Evolutionary conservation across 2,329 filamentous ascomycete species (phyloP).

Genomic region (Ceratocystis albifundus): DNA sequence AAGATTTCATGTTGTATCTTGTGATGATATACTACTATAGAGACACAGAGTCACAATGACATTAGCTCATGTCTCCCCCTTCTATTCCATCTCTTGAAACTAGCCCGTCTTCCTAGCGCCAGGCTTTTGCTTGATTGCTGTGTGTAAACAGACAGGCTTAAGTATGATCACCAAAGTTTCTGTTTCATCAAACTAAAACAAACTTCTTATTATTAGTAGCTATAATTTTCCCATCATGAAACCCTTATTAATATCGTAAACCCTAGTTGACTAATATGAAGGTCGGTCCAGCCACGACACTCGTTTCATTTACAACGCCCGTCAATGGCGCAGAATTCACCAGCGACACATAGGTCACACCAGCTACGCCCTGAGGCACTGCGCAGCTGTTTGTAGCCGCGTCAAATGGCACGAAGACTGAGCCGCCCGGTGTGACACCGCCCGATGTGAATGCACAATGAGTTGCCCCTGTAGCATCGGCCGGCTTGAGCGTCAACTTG

Average conservation of each 20-base stretch:
- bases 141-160: background rate
- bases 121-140: background rate
- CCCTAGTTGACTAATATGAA: slow-evolving; percentile 42
- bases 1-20: background rate
- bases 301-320: slow-evolving; percentile 47
- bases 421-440: slow-evolving; percentile 43
- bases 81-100: background rate
- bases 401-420: slow-evolving; percentile 47
- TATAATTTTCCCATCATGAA: background rate
- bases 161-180: slow-evolving; percentile 1
- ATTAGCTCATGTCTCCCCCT: background rate
- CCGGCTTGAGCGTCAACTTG: slow-evolving; percentile 39
- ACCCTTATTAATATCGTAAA: background rate
- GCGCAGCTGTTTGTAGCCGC: slow-evolving; percentile 42
- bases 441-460: slow-evolving; percentile 59
- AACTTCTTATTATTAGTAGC: background rate
- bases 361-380: slow-evolving; percentile 50
- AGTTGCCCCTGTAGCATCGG: slow-evolving; percentile 40
- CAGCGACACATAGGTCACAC: slow-evolving; percentile 56
- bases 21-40: slow-evolving; percentile 1
- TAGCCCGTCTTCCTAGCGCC: background rate
- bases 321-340: slow-evolving; percentile 42
- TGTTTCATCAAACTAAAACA: slow-evolving; percentile 5
- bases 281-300: slow-evolving; percentile 55
- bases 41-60: background rate